Evolutionary conservation across 805 yeast genomes (phyloP), one percentile per base, ranked within the genome.

Genomic region (Kluyveromyces wickerhamii): DNA sequence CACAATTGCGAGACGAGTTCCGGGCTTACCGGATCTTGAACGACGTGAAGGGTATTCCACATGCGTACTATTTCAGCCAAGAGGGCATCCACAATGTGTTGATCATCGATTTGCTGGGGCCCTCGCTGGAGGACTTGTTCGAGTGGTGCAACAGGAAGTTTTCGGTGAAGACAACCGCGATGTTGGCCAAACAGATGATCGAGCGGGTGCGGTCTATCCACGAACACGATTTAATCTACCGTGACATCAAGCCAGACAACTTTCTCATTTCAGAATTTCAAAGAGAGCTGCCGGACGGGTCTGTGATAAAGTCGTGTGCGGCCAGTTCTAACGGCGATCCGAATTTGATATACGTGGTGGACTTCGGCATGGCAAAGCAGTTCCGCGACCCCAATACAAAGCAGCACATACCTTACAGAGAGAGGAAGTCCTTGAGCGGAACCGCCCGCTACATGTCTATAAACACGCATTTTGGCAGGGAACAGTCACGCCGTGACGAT

Each of bases 371-470:
- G 94, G 88, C 88, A 12, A 82, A 82, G 53, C 88, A 82, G 52
- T 82, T 76, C 54, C 65, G 92, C 49, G 88, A 83, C 50, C 88
- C 89, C 21, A 69, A 76, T 47, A 77, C 89, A 1, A 79, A 79
- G 49, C 81, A 74, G 44, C 94, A 82, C 59, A 82, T 82, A 38
- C 92, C 92, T 8, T 82, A 82, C 56, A 69, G 88, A 47, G 94
- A 82, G 57, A 68, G 79, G 48, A 82, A 82, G 54, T 78, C 89
- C 2, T 64, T 82, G 49, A 76, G 85, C 58, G 94, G 94, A 14
- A 82, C 94, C 2, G 92, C 92, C 8, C 71, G 94, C 51, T 82
- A 82, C 57, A 82, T 82, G 94, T 80, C 89, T 8, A 82, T 82
- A 40, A 82, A 82, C 60, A 82, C 94, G n/a, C 94, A 82, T 63